Conservation (phyloP, 768 basidiomycete species). For the Suillus plorans region DNA sequence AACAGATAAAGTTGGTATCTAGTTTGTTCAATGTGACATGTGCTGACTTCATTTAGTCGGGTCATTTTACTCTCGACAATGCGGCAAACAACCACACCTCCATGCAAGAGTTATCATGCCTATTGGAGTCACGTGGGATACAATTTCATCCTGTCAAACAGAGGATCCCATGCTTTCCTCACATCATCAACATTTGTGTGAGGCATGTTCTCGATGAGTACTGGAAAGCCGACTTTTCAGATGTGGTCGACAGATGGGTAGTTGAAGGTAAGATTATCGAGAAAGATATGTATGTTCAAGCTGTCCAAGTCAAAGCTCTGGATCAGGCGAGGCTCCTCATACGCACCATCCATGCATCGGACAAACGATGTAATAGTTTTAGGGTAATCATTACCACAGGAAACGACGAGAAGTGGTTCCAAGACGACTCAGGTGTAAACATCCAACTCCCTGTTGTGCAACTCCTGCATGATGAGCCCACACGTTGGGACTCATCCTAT, state of each 20-base stretch:
- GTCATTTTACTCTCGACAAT: conserved; percentile 11
- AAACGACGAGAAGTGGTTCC: not conserved
- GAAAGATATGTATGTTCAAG: too few species aligned
- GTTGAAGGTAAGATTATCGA: too few species aligned
- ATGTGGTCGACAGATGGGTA: not conserved
- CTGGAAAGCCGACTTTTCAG: not conserved
- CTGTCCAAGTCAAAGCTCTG: too few species aligned
- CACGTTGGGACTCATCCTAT: not conserved
- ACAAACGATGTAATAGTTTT: not conserved
- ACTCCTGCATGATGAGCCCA: conserved; percentile 31
- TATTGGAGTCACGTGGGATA: too few species aligned
- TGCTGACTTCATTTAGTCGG: not conserved
- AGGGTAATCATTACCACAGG: not conserved
- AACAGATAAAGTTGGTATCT: not conserved
- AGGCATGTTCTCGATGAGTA: too few species aligned
- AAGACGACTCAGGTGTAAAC: not conserved
- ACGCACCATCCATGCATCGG: not conserved
- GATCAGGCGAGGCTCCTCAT: not conserved
- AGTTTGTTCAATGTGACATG: too few species aligned
- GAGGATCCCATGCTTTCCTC: conserved; percentile 18
- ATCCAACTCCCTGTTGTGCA: not conserved
- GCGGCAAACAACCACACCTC: conserved; percentile 18
- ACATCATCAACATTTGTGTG: conserved; percentile 17
- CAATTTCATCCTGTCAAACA: not conserved
- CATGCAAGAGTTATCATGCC: conserved; percentile 6